Base-by-base conservation (phyloP, 805 yeast species). In the Hanseniaspora clermontiae region DNA sequence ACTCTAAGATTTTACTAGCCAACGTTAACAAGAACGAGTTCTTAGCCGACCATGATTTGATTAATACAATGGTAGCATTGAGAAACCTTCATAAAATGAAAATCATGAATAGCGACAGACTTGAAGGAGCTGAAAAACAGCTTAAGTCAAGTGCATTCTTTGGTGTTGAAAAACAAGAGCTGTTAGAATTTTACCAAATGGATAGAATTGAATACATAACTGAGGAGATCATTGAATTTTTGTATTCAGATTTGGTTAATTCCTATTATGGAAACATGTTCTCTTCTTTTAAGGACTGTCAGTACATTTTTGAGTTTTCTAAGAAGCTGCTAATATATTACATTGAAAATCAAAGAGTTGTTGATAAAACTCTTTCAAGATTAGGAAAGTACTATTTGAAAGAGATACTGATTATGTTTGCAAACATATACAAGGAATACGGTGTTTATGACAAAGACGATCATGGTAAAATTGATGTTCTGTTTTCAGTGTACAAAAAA, bases 361-460 rank as follows among this genome's bases (percentile, higher is more conserved):
- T 29, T 27, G 29, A 37, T 24, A 17, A 32, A 11, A 15, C 36
- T 34, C 10, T 36, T 24, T 20, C 43, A 27, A 36, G 24, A 40
- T 4, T 11, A 15, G 19, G 19, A 17, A 47, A 20, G 12, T 39
- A 39, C 39, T 46, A 40, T 5, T 17, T 53, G 11, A 32, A 49
- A 14, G 51, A 46, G 34, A 17, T 46, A 10, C n/a, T 46, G 2
- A 11, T 53, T 1, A 38, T 53, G 20, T 46, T 53, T 36, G 36
- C 57, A 5, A 53, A 53, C 32, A 39, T 53, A 11, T 53, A 53
- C 27, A 53, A 46, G 27, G 51, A 53, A 24, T 32, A 53, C 27
- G 57, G 57, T 31, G 36, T 15, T 14, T 53, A 38, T 17, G 34
- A 45, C 8, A 3, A 20, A 8, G 1, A 38, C 7, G 29, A 46